These are phyloP conservation scores for Rhodotorula sp. DNA, from an alignment of 1,284 basidiomycete genomes.

Conservation along the genomic window DNA sequence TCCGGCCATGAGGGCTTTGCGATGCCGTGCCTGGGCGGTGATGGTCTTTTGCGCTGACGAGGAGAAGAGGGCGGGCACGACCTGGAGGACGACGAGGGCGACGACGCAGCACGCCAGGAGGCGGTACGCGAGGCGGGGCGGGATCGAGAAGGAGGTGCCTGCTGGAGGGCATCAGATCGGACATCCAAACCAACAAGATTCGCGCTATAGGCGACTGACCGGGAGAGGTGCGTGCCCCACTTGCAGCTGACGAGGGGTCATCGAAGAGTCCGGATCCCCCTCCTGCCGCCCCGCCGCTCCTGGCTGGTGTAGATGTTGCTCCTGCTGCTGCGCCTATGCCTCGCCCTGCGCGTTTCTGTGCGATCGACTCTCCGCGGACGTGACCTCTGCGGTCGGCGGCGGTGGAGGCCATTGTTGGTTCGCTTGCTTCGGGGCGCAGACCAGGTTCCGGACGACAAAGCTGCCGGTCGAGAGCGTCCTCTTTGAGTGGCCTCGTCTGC, in stretches of 20 bases:
- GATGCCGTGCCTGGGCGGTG: background rate
- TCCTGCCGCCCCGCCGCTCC: background rate
- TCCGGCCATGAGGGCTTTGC: slow-evolving; percentile 15
- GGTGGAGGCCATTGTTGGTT: slow-evolving; percentile 15
- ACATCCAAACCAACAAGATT: no score
- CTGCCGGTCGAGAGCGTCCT: no score
- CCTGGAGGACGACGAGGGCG: slow-evolving; percentile 24
- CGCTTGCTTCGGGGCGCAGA: background rate
- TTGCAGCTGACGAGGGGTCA: background rate
- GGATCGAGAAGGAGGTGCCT: slow-evolving; percentile 1
- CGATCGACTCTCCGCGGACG: slow-evolving; percentile 21
- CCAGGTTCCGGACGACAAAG: background rate
- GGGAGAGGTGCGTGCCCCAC: background rate
- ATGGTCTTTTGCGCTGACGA: background rate
- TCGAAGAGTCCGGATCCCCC: background rate
- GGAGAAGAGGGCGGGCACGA: slow-evolving; percentile 4
- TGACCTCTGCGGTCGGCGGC: slow-evolving; percentile 12
- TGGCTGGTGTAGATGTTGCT: background rate
- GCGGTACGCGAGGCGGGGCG: slow-evolving; percentile 9
- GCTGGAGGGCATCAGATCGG: background rate
- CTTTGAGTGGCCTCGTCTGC: no score
- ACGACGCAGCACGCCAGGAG: slow-evolving; percentile 8
- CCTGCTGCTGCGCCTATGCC: background rate
- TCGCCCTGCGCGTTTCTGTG: slow-evolving; percentile 9
- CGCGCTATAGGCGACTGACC: no score